A percentile compares a stretch with the other conserved stretches of the same genome.
Evolutionary conservation across 805 yeast species (phyloP).

Genomic region (Tetrapisispora pingtungensis): DNA sequence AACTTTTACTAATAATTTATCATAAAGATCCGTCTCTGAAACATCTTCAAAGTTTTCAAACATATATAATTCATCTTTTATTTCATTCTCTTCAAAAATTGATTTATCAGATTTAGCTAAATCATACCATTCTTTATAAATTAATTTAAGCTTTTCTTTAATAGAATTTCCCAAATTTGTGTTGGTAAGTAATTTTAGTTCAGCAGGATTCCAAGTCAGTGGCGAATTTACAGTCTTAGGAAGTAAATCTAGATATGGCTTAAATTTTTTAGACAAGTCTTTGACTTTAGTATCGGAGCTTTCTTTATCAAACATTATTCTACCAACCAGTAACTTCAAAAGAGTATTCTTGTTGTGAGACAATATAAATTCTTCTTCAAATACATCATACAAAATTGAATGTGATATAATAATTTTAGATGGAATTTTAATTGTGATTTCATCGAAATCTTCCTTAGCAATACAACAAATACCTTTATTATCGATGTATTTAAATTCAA

Average conservation of each 20-base stretch:
- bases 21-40: conserved; percentile 11
- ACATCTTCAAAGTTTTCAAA: conserved; percentile 10
- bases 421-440: conserved; percentile 26
- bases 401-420: conserved; percentile 22
- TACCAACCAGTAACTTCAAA: conserved; percentile 33
- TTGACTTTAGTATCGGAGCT: conserved; percentile 5
- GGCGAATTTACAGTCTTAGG: conserved; percentile 47
- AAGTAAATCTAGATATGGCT: conserved; percentile 41
- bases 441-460: conserved; percentile 14
- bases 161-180: conserved; percentile 56
- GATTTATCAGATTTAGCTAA: conserved; percentile 1
- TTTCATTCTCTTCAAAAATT: conserved; percentile 1
- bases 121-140: conserved; percentile 55
- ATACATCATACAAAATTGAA: conserved; percentile 15
- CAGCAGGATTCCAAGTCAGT: conserved; percentile 48
- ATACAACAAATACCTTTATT: conserved; percentile 32
- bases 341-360: conserved; percentile 25
- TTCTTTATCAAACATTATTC: conserved; percentile 30
- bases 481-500: conserved; percentile 28
- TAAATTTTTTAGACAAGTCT: conserved; percentile 18
- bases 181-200: conserved; percentile 44
- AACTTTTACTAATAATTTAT: conserved; percentile 12
- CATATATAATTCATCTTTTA: conserved; percentile 12
- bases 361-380: conserved; percentile 6
- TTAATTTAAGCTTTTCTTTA: conserved; percentile 34